Conservation (phyloP, 139 green algal species). For the Chlorokybus atmophyticus region DNA sequence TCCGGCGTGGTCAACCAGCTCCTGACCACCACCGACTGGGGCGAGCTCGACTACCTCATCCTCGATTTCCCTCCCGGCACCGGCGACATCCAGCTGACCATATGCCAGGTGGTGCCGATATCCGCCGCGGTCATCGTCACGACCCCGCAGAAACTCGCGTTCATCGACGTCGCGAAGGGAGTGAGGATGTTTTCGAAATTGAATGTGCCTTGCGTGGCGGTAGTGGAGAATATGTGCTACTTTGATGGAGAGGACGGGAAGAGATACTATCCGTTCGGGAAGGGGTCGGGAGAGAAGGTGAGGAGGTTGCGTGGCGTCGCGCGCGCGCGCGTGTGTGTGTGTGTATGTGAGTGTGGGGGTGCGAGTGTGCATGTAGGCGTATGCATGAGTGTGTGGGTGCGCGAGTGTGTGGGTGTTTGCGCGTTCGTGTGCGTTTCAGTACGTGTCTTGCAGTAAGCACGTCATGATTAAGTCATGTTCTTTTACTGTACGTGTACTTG, state of each 20-base stretch:
- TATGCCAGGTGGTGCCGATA: slow-evolving; percentile 78
- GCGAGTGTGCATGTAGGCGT: too few species aligned
- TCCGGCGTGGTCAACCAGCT: slow-evolving; percentile 89
- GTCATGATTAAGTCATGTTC: too few species aligned
- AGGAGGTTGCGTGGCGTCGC: too few species aligned
- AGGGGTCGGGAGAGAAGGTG: slow-evolving; percentile 43
- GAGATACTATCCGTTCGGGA: slow-evolving; percentile 73
- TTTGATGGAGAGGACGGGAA: slow-evolving; percentile 80
- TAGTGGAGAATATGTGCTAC: slow-evolving; percentile 99
- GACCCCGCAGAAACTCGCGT: slow-evolving; percentile 92
- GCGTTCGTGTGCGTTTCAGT: too few species aligned
- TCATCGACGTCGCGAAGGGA: slow-evolving; percentile 97
- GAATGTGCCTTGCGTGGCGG: slow-evolving; percentile 78
- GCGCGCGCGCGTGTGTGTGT: too few species aligned
- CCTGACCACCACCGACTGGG: slow-evolving; percentile 63
- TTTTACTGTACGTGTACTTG: too few species aligned
- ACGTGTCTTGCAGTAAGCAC: too few species aligned
- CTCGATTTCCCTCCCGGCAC: slow-evolving; percentile 96
- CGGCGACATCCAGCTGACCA: slow-evolving; percentile 96
- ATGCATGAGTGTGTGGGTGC: too few species aligned
- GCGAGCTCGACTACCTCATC: slow-evolving; percentile 94
- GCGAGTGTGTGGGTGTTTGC: too few species aligned
- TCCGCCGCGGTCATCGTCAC: slow-evolving; percentile 95
- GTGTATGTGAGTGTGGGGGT: too few species aligned
- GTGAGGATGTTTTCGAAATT: slow-evolving; percentile 97